Base-by-base conservation (phyloP, 2,329 filamentous ascomycete genomes). In the Colletotrichum brevisporum region DNA sequence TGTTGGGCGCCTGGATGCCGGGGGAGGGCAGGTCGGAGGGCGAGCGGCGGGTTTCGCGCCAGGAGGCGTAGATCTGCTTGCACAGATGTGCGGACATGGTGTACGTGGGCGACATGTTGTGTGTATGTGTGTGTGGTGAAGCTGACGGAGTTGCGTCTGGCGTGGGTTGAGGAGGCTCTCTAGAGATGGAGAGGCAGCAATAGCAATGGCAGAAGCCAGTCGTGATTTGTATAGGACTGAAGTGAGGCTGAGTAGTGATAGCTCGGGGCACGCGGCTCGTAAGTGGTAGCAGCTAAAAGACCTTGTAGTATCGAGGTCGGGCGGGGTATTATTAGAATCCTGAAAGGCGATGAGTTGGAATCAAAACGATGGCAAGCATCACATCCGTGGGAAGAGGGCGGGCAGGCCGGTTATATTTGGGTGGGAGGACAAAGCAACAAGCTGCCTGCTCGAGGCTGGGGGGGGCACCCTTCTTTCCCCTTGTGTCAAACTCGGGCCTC, bases 1-100 rank as follows among this genome's bases (percentile, higher is more conserved):
- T 65, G 72, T 70, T 67, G 67, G 74, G 69, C 75, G 72, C 72
- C 70, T 57, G 74, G 78, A 73, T 72, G 75, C 72, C 56, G 66
- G 70, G 72, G n/a, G 63, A 62, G 39, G 70, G 64, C 53, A 77
- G 70, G 15, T 82, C 79, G 60, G 80, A 76, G 4, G 78, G 79
- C 31, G 79, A 76, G 71, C 84, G 82, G 72, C 82, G 83, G 53
- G 83, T 78, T 75, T 88, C 84, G 71, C 83, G 83, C 85, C 87
- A 89, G n/a, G 87, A 89, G 59, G 85, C 81, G 81, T 84, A 86
- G 79, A 89, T 86, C 74, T 89, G 83, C 78, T 87, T 88, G 85
- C 86, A 87, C 78, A 89, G 80, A 74, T 89, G 87, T 73, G 87
- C 86, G 16, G 87, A 88, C 83, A 89, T 88, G 72, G 87, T 89